Base-by-base conservation (phyloP, 345 rosid genomes). In the Citrus medica region DNA sequence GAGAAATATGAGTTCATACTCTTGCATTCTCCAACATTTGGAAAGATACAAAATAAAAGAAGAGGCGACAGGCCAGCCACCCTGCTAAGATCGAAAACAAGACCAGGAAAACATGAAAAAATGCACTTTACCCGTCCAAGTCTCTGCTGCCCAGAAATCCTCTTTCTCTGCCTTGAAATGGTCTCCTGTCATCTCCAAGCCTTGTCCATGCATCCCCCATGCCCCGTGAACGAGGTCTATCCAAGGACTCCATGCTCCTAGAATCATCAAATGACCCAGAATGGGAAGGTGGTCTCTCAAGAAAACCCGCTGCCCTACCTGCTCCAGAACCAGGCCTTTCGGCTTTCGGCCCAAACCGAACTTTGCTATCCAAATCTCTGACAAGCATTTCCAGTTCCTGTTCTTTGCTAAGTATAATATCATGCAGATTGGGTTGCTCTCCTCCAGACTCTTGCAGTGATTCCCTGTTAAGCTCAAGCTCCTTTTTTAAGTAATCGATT, bases 301-400 rank as follows among this genome's bases (percentile, higher is more conserved):
- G 75, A 81, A 85, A 89, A 82, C 83, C 77, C 76, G 80, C 82
- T 16, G 51, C 76, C 86, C 98, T 92, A 70, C 94, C 91, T 81
- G 91, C 90, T 82, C 90, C 88, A 35, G 98, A 96, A 86, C 94
- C 90, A 71, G 92, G 93, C 84, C 94, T 90, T 66, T 94, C 99
- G 33, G 89, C 89, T 90, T 84, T 92, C 79, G 83, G 93, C 72
- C 97, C 90, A 86, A 92, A 92, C 80, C 92, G 90, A 80, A 90
- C 85, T 84, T 92, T 94, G 84, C 89, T 89, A 79, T 97, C 97
- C 83, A 92, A 78, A 80, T 93, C 95, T 74, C 74, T 90, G 74
- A 74, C 84, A 74, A 97, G 80, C 33, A 58, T 71, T 74, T 92
- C 98, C 73, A 97, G 84, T 66, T 92, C 89, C 74, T 82, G 89